Percentiles rank a stretch among this genome's conserved stretches.
Evolutionary conservation across 2,329 filamentous ascomycete genomes (phyloP).

Genomic region (Trichophyton rubrum): DNA sequence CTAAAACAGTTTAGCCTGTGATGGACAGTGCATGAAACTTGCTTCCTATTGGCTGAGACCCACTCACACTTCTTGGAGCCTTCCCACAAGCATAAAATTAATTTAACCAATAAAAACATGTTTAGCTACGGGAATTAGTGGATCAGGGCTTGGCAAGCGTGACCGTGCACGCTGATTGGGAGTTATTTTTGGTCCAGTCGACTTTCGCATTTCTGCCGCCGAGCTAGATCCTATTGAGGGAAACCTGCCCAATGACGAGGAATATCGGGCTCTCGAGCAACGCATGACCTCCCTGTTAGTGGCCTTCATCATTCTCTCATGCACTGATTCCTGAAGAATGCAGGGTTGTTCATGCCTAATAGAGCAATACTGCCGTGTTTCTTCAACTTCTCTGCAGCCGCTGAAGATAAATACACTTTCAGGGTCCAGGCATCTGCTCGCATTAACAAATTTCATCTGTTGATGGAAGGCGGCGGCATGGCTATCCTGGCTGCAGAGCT

Average conservation of each 20-base stretch:
- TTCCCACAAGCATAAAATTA: background rate
- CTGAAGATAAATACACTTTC: background rate
- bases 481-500: background rate
- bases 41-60: background rate
- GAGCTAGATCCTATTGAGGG: background rate
- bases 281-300: background rate
- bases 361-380: background rate
- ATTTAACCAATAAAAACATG: background rate
- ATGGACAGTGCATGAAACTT: background rate
- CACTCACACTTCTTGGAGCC: background rate
- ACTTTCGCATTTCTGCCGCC: background rate
- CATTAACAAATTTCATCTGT: background rate
- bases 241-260: background rate
- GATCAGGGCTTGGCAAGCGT: background rate
- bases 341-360: background rate
- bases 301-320: background rate
- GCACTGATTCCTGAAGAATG: constrained; percentile 1
- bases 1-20: background rate
- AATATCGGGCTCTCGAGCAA: background rate
- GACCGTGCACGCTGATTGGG: background rate
- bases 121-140: background rate
- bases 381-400: background rate
- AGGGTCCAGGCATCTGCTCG: background rate
- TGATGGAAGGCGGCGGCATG: background rate
- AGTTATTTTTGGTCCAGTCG: background rate